Conservation (phyloP, 164 flowering plant genomes). For the Protea cynaroides region DNA sequence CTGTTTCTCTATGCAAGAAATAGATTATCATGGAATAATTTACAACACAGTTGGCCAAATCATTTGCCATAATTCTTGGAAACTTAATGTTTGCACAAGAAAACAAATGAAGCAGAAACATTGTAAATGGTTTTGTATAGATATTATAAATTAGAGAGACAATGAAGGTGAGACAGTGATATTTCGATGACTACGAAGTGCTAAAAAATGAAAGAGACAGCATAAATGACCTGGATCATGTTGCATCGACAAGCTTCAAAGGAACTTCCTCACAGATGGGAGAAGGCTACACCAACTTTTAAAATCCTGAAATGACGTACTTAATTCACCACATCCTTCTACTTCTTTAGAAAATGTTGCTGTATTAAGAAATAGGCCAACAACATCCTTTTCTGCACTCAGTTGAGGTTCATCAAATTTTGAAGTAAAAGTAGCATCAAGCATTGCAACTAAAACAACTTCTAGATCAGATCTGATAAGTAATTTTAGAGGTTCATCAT, state of each 20-base stretch:
- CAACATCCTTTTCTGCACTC: slow-evolving; percentile 27
- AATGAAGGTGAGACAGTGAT: neutral
- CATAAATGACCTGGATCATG: slow-evolving; percentile 52
- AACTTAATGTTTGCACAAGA: neutral
- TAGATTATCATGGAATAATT: slow-evolving; percentile 1
- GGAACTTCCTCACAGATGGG: slow-evolving; percentile 79
- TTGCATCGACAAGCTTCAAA: slow-evolving; percentile 63
- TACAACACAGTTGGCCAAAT: neutral
- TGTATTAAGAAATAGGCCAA: slow-evolving; percentile 48
- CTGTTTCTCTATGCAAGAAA: slow-evolving; percentile 35
- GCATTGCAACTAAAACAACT: slow-evolving; percentile 48
- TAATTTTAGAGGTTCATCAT: slow-evolving; percentile 14
- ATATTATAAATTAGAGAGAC: no score
- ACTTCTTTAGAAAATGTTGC: slow-evolving; percentile 49
- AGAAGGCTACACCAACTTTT: slow-evolving; percentile 58
- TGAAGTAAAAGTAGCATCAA: slow-evolving; percentile 38
- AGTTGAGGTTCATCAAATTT: slow-evolving; percentile 23
- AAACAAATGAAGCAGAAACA: neutral
- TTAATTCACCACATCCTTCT: slow-evolving; percentile 29
- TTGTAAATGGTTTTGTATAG: no score
- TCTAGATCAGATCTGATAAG: slow-evolving; percentile 73
- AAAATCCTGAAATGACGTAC: slow-evolving; percentile 77
- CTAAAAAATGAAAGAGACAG: slow-evolving; percentile 7
- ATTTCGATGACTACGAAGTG: neutral
- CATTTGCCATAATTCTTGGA: neutral